These are phyloP conservation scores for Apostasia ramifera DNA, from an alignment of 106 monocot genomes.

Conservation along the genomic window DNA sequence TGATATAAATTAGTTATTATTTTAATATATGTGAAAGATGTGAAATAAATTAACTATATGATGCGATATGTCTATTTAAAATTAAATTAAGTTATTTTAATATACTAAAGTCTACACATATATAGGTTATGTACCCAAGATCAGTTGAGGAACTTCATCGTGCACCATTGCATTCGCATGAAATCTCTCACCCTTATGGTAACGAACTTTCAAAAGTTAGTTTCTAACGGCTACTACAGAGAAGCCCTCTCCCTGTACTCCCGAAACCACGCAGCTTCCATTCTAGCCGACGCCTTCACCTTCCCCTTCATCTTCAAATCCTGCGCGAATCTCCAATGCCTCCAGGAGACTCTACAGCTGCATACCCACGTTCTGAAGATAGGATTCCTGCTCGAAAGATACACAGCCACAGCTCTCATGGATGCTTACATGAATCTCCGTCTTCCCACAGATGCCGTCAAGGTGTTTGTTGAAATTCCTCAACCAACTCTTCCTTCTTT, in stretches of 20 bases:
- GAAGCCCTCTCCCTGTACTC: constrained; percentile 23
- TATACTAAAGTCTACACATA: too few relatives aligned
- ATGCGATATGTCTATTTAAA: too few relatives aligned
- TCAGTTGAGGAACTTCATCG: too few relatives aligned
- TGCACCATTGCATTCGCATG: too few relatives aligned
- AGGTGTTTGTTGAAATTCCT: constrained; percentile 28
- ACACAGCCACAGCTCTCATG: constrained; percentile 27
- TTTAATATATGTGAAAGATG: too few relatives aligned
- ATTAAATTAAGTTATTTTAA: too few relatives aligned
- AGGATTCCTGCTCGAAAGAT: constrained; percentile 12
- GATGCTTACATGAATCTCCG: constrained; percentile 25
- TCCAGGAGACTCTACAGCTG: constrained; percentile 18
- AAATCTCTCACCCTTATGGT: too few relatives aligned
- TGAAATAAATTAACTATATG: too few relatives aligned
- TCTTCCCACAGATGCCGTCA: constrained; percentile 9
- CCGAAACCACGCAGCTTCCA: constrained; percentile 12
- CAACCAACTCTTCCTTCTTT: constrained; percentile 21
- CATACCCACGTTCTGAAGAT: constrained; percentile 24
- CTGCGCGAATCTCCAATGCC: constrained; percentile 19
- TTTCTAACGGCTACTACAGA: constrained; percentile 11
- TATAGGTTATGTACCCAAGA: too few relatives aligned
- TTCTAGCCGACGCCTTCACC: constrained; percentile 16
- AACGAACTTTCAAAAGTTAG: constrained; percentile 2
- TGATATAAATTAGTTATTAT: too few relatives aligned
- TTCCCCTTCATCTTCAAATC: constrained; percentile 33